Percentiles rank a stretch among this genome's conserved stretches.
These are phyloP conservation scores for Microthyrium microscopicum DNA, from an alignment of 2,329 filamentous ascomycete species.

Conservation along the genomic window DNA sequence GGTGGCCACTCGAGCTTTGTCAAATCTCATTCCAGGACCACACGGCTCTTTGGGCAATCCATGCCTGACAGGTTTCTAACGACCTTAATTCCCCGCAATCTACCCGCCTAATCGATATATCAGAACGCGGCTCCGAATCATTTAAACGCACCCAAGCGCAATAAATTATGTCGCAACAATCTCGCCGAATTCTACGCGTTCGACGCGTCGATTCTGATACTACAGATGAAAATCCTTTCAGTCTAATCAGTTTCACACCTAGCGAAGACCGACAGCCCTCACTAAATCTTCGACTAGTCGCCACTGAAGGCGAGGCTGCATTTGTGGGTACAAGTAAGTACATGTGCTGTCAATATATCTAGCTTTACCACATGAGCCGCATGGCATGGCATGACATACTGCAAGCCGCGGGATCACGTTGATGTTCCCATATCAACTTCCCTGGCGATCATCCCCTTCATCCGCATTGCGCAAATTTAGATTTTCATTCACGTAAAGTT, in stretches of 20 bases:
- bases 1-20: no score
- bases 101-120: neutral
- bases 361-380: no score
- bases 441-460: no score
- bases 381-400: no score
- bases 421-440: no score
- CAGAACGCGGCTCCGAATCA: neutral
- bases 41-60: no score
- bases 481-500: neutral
- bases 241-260: neutral
- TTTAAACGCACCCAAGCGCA: neutral
- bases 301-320: conserved; percentile 1
- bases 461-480: no score
- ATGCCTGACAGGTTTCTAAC: no score
- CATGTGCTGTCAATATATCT: no score
- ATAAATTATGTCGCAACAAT: neutral
- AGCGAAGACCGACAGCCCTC: neutral
- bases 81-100: neutral
- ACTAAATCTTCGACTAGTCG: conserved; percentile 1
- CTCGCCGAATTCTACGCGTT: neutral
- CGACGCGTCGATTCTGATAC: neutral
- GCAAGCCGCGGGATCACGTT: no score
- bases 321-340: conserved; percentile 4
- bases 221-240: neutral
- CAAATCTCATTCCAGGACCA: no score